A percentile compares a stretch with the other conserved stretches of the same genome.
Evolutionary conservation across 2,329 filamentous ascomycete species (phyloP).

Genomic region (Sordariomycetes sp.): DNA sequence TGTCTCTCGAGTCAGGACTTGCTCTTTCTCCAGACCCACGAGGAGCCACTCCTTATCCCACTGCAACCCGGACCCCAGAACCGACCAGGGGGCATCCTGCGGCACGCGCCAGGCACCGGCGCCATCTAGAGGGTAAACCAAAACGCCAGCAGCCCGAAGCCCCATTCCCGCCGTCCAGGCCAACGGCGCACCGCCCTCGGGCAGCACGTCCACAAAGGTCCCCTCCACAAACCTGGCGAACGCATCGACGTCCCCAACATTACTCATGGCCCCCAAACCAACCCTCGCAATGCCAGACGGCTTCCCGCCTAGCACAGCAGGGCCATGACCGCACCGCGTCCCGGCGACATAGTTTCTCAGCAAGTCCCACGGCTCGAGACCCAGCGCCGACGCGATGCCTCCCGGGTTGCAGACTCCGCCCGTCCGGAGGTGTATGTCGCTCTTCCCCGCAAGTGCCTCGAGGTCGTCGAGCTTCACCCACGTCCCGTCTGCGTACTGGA

Average conservation of each 20-base stretch:
- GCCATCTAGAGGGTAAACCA: constrained; percentile 1
- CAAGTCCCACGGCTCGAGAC: constrained; percentile 68
- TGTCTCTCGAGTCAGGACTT: background rate
- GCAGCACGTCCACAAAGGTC: background rate
- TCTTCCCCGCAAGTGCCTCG: constrained; percentile 72
- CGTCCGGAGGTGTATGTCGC: constrained; percentile 71
- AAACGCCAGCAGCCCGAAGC: background rate
- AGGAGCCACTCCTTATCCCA: constrained; percentile 1
- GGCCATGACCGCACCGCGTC: constrained; percentile 69
- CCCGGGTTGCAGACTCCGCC: constrained; percentile 89
- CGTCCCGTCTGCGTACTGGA: constrained; percentile 51
- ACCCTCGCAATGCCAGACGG: constrained; percentile 76
- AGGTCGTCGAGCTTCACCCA: constrained; percentile 77
- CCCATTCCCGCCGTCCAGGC: background rate
- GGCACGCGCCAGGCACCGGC: background rate
- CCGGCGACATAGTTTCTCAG: constrained; percentile 72
- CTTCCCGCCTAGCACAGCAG: constrained; percentile 69
- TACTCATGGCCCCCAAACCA: constrained; percentile 86
- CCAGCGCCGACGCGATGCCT: constrained; percentile 59
- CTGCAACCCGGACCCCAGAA: background rate
- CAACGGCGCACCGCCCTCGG: background rate
- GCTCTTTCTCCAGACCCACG: background rate
- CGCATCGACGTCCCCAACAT: constrained; percentile 52
- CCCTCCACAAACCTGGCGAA: constrained; percentile 57
- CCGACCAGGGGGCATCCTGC: background rate